Evolutionary conservation across 495 filamentous ascomycete genomes (phyloP), one percentile per base, ranked within the genome.

Genomic region (Aspergillus incahuasiensis): DNA sequence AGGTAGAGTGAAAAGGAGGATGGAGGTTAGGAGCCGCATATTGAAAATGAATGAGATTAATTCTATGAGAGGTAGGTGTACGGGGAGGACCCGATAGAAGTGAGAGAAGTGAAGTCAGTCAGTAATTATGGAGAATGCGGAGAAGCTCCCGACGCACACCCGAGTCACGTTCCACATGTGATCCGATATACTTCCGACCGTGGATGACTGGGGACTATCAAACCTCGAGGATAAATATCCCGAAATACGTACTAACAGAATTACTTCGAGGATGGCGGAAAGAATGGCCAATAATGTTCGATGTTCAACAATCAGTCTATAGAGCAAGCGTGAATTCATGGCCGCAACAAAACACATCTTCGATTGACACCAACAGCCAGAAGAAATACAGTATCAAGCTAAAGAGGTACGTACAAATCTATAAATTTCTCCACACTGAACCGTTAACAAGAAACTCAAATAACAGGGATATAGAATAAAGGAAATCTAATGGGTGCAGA

Each of bases 1-100:
- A 9, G 59, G 56, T 2, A 46, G 44, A 2, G 63, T 46, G 28
- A 55, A 48, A 15, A 70, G 42, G n/a, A 48, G 11, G 24, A 48
- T 19, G 19, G 22, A 25, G 13, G 24, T 38, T 25, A 48, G 22
- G 19, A 20, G 35, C 21, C 35, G 35, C 54, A 56, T 56, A 30
- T 21, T 54, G 28, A 20, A 38, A 24, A 11, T 40, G 47, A 8
- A 12, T 51, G 18, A 22, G 15, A 22, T 13, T 6, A 15, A 35
- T 35, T 2, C 6, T 15, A 35, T 7, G 12, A 35, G 32, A 35
- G 15, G 43, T 24, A n/a, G n/a, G n/a, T n/a, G n/a, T n/a, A n/a
- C n/a, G n/a, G n/a, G n/a, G n/a, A n/a, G n/a, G n/a, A n/a, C n/a
- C n/a, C n/a, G n/a, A n/a, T 5, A 13, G 42, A 22, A 6, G 20